These are phyloP conservation scores for Stevia rebaudiana DNA, from an alignment of 140 eudicot genomes.

Conservation along the genomic window DNA sequence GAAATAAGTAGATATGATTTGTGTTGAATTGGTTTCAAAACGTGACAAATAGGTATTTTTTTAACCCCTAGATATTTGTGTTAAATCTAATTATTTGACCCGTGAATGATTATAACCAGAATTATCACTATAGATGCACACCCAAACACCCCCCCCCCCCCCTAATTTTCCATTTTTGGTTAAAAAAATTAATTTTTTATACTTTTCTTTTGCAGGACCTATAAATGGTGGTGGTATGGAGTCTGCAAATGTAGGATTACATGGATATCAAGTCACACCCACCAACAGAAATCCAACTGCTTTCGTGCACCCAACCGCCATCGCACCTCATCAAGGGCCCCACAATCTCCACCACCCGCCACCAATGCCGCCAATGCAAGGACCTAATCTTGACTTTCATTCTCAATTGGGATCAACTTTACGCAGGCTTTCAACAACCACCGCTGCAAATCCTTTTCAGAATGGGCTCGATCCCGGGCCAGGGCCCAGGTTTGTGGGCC, in stretches of 20 bases:
- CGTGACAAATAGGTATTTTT: not conserved
- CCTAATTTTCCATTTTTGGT: not conserved
- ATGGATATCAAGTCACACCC: slow-evolving; percentile 52
- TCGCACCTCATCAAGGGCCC: slow-evolving; percentile 46
- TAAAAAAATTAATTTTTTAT: slow-evolving; percentile 1
- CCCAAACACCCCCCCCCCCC: not conserved
- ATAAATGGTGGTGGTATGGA: slow-evolving; percentile 44
- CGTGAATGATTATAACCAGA: not conserved
- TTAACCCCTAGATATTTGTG: not conserved
- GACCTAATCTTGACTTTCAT: slow-evolving; percentile 50
- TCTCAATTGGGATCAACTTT: slow-evolving; percentile 54
- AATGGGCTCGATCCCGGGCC: slow-evolving; percentile 43
- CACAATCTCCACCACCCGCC: slow-evolving; percentile 52
- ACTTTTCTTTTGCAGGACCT: slow-evolving; percentile 35
- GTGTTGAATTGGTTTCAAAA: not conserved
- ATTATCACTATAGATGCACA: not conserved
- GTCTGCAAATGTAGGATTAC: slow-evolving; percentile 44
- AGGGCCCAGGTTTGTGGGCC: slow-evolving; percentile 51
- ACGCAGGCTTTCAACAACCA: slow-evolving; percentile 39
- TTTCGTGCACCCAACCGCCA: slow-evolving; percentile 33
- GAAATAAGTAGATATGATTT: not conserved
- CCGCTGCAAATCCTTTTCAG: slow-evolving; percentile 35
- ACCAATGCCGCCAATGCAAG: slow-evolving; percentile 46
- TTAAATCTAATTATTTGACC: not conserved
- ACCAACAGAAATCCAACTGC: slow-evolving; percentile 30